Percentiles rank a stretch among this genome's conserved stretches.
Evolutionary conservation across 345 rosid genomes (phyloP).

Genomic region (Gossypium thurberi): DNA sequence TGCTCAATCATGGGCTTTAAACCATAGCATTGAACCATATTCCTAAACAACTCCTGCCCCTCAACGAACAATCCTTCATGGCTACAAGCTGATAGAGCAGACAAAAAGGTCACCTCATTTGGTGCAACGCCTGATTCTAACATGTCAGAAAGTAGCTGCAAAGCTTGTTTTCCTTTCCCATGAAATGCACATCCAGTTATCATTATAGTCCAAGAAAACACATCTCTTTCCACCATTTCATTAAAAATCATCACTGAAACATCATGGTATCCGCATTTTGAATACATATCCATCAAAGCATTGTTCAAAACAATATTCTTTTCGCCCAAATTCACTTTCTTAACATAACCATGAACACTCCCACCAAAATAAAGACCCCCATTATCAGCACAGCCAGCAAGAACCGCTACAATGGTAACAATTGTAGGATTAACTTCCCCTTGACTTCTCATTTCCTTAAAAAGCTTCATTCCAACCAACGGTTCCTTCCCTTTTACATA

Average conservation of each 20-base stretch:
- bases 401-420: constrained; percentile 26
- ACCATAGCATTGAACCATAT: constrained; percentile 23
- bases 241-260: constrained; percentile 14
- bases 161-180: constrained; percentile 25
- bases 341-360: constrained; percentile 22
- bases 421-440: constrained; percentile 10
- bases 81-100: constrained; percentile 26
- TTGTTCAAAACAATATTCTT: constrained; percentile 20
- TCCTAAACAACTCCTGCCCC: constrained; percentile 21
- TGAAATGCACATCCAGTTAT: constrained; percentile 25
- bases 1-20: constrained; percentile 31
- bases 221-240: constrained; percentile 22
- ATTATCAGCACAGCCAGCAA: constrained; percentile 29
- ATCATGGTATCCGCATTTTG: constrained; percentile 27
- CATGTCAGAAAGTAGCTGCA: constrained; percentile 23
- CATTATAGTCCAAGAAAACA: constrained; percentile 32
- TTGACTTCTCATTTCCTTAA: constrained; percentile 14
- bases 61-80: constrained; percentile 28
- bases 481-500: constrained; percentile 17
- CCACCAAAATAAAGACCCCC: constrained; percentile 24
- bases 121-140: constrained; percentile 20
- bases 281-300: constrained; percentile 36
- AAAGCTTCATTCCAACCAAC: constrained; percentile 17
- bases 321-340: constrained; percentile 8
- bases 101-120: constrained; percentile 24